phyloP scores from a whole-genome alignment of 2,329 filamentous ascomycete species.

The Fusarium stilboides region DNA sequence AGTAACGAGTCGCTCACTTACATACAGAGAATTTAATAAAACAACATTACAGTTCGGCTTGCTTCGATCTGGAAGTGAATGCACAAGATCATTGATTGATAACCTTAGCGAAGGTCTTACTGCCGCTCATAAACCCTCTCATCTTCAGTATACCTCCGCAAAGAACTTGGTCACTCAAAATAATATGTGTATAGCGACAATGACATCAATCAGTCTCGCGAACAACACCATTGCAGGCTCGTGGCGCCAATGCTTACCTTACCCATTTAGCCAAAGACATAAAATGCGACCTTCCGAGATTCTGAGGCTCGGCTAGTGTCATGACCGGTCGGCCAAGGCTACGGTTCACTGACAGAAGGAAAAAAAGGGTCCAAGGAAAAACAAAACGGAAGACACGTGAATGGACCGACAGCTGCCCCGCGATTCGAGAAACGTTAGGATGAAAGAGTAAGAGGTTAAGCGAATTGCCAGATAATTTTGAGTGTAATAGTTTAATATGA shows the following conservation, averaged over 20 bases:
- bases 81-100: no score
- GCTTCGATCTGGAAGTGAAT: no score
- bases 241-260: background rate
- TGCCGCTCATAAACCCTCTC: no score
- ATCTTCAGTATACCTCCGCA: no score
- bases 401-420: constrained; percentile 37
- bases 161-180: background rate
- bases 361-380: constrained; percentile 17
- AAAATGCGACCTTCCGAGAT: constrained; percentile 1
- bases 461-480: no score
- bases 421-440: constrained; percentile 18
- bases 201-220: background rate
- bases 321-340: constrained; percentile 6
- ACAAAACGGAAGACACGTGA: constrained; percentile 29
- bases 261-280: constrained; percentile 6
- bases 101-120: no score
- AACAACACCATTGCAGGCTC: background rate
- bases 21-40: no score
- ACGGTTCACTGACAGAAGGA: constrained; percentile 9
- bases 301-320: constrained; percentile 5
- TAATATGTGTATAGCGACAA: background rate
- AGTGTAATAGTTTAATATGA: background rate
- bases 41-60: no score
- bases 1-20: no score
- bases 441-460: background rate